Base-by-base conservation (phyloP, 2,329 filamentous ascomycete species). In the Beauveria sp. region DNA sequence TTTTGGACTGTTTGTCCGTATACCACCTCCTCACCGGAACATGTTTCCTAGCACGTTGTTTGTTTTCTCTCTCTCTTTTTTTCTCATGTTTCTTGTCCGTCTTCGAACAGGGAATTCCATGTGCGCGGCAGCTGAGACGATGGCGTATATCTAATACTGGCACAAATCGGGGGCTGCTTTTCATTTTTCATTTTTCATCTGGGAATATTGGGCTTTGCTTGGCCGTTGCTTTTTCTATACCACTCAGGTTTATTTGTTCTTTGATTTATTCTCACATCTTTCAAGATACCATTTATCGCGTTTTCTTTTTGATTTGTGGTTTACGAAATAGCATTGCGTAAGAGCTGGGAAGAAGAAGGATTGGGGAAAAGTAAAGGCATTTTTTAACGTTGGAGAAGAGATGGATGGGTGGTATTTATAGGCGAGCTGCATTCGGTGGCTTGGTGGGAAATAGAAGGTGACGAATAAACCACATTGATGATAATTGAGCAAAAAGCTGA, bases 71-170 rank as follows among this genome's bases (percentile, higher is more conserved):
- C 14, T 9, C 24, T 8, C 3, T 24, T 50, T 40, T 18, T 38
- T 50, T 30, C 38, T 34, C 34, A 38, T 38, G n/a, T 28, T 55
- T 45, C n/a, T 26, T 38, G 14, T 43, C 14, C 24, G 26, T 38
- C n/a, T 34, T 24, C 28, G 22, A n/a, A 38, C 34, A 5, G 34
- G 34, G 12, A 38, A 38, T 5, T 24, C 55, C 58, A 61, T 60
- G 51, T 9, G 22, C 51, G 46, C 54, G 53, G 24, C 24, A 58
- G 43, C 26, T 45, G 52, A 58, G 58, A 63, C 58, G 61, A 60
- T 64, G 65, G 64, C 65, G 62, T 65, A 65, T 52, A 63, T 53
- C 55, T 66, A 63, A 65, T 65, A 64, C 53, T 53, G 43, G 60
- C 45, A 30, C 7, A 34, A 16, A 18, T 4, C 26, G 58, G 58